Percentiles rank a stretch among this genome's conserved stretches.
phyloP scores from a whole-genome alignment of 176 grass and related monocot species.

The Carex pumila region DNA sequence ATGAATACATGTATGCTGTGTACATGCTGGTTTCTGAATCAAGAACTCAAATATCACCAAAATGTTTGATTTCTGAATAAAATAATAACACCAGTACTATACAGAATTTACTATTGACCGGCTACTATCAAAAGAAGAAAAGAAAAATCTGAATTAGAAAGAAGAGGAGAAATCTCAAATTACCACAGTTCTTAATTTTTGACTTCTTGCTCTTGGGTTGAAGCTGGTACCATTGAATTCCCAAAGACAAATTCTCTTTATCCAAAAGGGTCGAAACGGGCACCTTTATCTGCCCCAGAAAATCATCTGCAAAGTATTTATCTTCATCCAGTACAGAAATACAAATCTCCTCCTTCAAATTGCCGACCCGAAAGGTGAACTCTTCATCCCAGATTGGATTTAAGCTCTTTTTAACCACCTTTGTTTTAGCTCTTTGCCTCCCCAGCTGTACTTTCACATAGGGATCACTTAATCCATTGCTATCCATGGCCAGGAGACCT shows the following conservation, averaged over 20 bases:
- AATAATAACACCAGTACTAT: not conserved
- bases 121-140: not conserved
- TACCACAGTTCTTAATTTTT: conserved; percentile 75
- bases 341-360: conserved; percentile 63
- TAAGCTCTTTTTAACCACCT: conserved; percentile 40
- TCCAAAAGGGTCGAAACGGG: conserved; percentile 63
- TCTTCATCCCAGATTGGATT: conserved; percentile 79
- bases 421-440: conserved; percentile 62
- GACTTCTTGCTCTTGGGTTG: conserved; percentile 78
- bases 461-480: conserved; percentile 42
- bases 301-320: conserved; percentile 78
- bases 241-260: conserved; percentile 55
- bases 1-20: not conserved
- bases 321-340: conserved; percentile 71
- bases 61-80: not conserved
- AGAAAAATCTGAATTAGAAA: not conserved
- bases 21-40: not conserved
- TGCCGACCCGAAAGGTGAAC: conserved; percentile 68
- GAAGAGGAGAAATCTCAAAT: not conserved
- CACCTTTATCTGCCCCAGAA: conserved; percentile 77
- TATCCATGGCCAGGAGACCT: conserved; percentile 49
- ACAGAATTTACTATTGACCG: not conserved
- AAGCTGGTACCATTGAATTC: conserved; percentile 64
- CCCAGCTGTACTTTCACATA: conserved; percentile 73
- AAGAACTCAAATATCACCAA: not conserved